A percentile compares a stretch with the other conserved stretches of the same genome.
Conservation (phyloP, 352 stramenopile species). For the Aphanomyces stellatus region DNA sequence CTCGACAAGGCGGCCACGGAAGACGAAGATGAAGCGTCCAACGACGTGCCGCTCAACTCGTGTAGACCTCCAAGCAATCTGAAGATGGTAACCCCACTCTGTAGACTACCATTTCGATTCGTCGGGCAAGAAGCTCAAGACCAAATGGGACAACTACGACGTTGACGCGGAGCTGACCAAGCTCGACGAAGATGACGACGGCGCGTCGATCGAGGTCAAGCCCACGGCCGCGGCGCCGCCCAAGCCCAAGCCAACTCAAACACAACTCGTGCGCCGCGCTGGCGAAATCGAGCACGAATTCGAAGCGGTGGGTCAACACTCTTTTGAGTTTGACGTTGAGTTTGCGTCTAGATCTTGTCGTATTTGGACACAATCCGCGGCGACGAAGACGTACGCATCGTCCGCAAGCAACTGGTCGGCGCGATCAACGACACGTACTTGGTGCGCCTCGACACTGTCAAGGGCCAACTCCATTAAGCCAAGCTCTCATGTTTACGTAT, state of each 20-base stretch:
- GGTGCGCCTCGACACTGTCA: constrained; percentile 52
- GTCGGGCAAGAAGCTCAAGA: constrained; percentile 79
- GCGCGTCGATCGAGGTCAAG: background rate
- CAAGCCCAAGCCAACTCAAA: background rate
- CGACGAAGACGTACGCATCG: constrained; percentile 28
- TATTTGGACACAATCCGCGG: constrained; percentile 15
- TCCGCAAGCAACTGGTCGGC: constrained; percentile 54
- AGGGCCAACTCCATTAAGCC: constrained; percentile 12
- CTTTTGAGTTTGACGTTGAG: background rate
- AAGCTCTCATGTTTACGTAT: too few species aligned
- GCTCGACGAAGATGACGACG: constrained; percentile 48
- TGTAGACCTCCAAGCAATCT: constrained; percentile 28
- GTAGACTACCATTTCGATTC: constrained; percentile 83
- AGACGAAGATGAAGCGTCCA: constrained; percentile 21
- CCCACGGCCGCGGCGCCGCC: background rate
- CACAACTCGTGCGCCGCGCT: background rate
- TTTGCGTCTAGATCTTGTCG: constrained; percentile 1
- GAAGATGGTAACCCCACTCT: background rate
- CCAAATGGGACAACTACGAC: constrained; percentile 77
- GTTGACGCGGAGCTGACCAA: constrained; percentile 65
- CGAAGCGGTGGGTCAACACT: background rate
- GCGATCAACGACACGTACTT: constrained; percentile 67
- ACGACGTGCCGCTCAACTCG: constrained; percentile 44
- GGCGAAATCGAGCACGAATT: constrained; percentile 18
- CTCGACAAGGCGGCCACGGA: background rate